Evolutionary conservation across 1,284 basidiomycete species (phyloP), one percentile per base, ranked within the genome.

Genomic region (Hypsizygus ulmarius): DNA sequence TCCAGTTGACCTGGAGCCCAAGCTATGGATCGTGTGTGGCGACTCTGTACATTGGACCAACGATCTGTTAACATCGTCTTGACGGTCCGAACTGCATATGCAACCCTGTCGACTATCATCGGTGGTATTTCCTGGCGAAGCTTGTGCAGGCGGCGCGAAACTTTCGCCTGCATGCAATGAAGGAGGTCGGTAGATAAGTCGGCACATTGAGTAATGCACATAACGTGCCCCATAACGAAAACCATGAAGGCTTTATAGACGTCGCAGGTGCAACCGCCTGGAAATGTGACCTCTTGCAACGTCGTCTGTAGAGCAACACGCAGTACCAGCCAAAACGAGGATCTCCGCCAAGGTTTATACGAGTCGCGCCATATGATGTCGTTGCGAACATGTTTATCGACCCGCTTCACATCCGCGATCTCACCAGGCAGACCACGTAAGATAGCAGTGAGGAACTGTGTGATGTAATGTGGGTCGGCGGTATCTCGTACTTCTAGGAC

Each of bases 161-260:
- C 47, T 51, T 64, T 64, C 19, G 53, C 50, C 43, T 53, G 57
- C 55, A 71, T 67, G 32, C 52, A 60, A 53, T 48, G 59, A 5
- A 76, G 58, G 0, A 68, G 18, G 38, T 74, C 66, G 32, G 61
- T 68, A 0, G 65, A 34, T 7, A 72, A 51, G 5, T 52, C 39
- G 0, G n/a, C n/a, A 4, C 39, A 47, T 3, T 59, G 9, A 12
- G 51, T 58, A 1, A 59, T 39, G 1, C 54, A 38, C 3, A 72
- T 59, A 5, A 77, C 49, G 7, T 51, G 37, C 3, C 67, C 59
- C 52, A 75, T 62, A 19, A 74, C 57, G 43, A 66, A 74, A 1
- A 69, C 43, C 57, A 78, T 71, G 56, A 80, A 80, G 0, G 39
- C 16, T 50, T 80, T 80, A 62, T 79, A 81, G 0, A 56, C 55